Conservation (phyloP, 495 filamentous ascomycete species). For the Penicillium silybi region DNA sequence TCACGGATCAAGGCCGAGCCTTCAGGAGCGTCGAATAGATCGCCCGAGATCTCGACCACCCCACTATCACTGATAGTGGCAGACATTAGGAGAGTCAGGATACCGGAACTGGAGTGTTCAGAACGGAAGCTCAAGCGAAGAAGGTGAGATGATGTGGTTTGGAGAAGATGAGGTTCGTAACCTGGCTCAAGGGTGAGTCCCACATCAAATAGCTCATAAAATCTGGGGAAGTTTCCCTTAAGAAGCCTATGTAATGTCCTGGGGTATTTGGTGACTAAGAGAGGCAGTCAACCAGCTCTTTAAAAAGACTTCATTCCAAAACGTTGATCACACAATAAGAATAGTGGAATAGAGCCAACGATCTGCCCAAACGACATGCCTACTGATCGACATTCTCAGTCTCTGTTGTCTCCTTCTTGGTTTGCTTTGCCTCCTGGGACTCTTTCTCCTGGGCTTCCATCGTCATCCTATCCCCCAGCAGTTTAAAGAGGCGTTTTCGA, state of each 20-base stretch:
- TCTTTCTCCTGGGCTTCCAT: background rate
- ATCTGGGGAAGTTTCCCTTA: background rate
- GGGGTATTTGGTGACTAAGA: background rate
- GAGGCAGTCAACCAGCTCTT: background rate
- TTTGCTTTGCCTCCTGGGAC: background rate
- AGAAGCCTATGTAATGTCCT: background rate
- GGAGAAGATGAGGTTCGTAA: background rate
- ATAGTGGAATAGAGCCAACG: background rate
- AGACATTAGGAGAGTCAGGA: background rate
- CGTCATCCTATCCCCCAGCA: background rate
- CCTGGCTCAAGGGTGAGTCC: background rate
- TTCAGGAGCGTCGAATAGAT: conserved; percentile 44
- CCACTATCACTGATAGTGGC: background rate
- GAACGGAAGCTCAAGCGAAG: too few relatives aligned
- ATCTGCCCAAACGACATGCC: background rate
- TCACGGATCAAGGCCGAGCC: conserved; percentile 43
- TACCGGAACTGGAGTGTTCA: too few relatives aligned
- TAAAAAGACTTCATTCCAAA: background rate
- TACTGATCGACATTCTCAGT: background rate
- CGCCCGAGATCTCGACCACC: conserved; percentile 30
- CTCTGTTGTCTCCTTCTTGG: background rate
- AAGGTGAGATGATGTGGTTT: background rate
- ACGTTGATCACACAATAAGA: background rate
- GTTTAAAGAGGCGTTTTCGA: background rate
- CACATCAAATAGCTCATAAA: too few relatives aligned